Base-by-base conservation (phyloP, 352 stramenopile species). In the Thraustochytrium striatum region DNA sequence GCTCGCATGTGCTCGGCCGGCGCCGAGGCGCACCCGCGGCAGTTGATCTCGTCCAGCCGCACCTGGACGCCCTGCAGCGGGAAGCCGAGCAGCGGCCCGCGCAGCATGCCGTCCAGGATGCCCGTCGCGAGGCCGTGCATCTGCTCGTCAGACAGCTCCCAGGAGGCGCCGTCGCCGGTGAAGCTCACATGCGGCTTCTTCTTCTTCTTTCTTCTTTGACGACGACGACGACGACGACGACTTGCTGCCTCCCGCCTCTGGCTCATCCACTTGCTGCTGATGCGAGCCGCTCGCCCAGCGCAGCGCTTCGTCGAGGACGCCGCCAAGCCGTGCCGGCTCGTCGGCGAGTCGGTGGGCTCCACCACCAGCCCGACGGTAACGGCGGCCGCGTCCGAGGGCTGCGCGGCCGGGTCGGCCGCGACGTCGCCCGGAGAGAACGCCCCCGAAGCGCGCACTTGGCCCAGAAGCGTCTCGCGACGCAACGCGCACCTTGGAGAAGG, bases 121-220 rank as follows among this genome's bases (percentile, higher is more conserved):
- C 96, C 96, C 88, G 99, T 99, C 84, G 97, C 88, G 88, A 94
- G 98, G 78, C 91, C 95, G 0, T 92, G 87, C 70, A 98, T 97
- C 86, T 98, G 99, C 87, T 99, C 96, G 30, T 95, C 92, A 39
- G 94, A 94, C 83, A 99, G 98, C 72, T 97, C 96, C 41, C 39
- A 75, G n/a, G n/a, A n/a, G n/a, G n/a, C n/a, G n/a, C n/a, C n/a
- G n/a, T n/a, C n/a, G n/a, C n/a, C n/a, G n/a, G n/a, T n/a, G 25
- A 55, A 55, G 16, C 47, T 55, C 16, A 55, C 16, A 25, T 55
- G 47, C 25, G 47, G 16, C 47, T 55, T 55, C 47, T 55, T 55
- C 25, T 92, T 55, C 86, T 81, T 36, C 86, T 91, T 97, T 8
- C 95, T 98, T 86, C 99, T 95, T 16, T 25, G 47, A 55, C 47